A percentile compares a stretch with the other conserved stretches of the same genome.
Evolutionary conservation across 768 basidiomycete genomes (phyloP).

Genomic region (Tylopilus subfusipes): DNA sequence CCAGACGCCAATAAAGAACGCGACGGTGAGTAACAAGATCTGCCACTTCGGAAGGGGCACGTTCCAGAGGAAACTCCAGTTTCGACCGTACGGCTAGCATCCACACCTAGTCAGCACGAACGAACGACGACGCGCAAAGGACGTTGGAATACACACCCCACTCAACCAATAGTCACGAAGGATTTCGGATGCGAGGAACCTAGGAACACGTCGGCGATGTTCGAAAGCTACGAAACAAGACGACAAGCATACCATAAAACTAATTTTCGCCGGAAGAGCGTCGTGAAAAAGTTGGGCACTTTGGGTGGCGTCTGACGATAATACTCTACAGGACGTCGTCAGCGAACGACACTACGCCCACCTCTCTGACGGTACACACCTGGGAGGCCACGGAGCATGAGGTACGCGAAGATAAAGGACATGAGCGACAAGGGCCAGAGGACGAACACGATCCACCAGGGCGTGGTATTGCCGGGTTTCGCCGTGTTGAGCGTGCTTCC

Average conservation of each 20-base stretch:
- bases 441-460: slow-evolving; percentile 82
- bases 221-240: not conserved
- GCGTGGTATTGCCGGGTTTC: slow-evolving; percentile 50
- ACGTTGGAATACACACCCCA: slow-evolving; percentile 49
- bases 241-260: slow-evolving; percentile 64
- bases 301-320: slow-evolving; percentile 92
- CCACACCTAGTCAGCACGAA: slow-evolving; percentile 10
- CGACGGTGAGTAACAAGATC: slow-evolving; percentile 71
- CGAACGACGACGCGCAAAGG: not conserved
- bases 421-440: slow-evolving; percentile 79
- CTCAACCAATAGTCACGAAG: slow-evolving; percentile 92
- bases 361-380: slow-evolving; percentile 41
- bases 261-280: slow-evolving; percentile 84
- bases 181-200: slow-evolving; percentile 87
- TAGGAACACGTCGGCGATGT: slow-evolving; percentile 8
- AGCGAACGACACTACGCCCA: not conserved
- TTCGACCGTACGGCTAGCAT: slow-evolving; percentile 82
- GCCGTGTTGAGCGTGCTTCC: slow-evolving; percentile 71
- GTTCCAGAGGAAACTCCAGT: slow-evolving; percentile 93
- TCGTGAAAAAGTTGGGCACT: slow-evolving; percentile 88
- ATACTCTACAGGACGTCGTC: slow-evolving; percentile 52
- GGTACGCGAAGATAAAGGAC: slow-evolving; percentile 73
- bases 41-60: slow-evolving; percentile 80
- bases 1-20: slow-evolving; percentile 91
- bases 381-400: slow-evolving; percentile 84